Base-by-base conservation (phyloP, 768 basidiomycete species). In the Psilocybe subaeruginosa region DNA sequence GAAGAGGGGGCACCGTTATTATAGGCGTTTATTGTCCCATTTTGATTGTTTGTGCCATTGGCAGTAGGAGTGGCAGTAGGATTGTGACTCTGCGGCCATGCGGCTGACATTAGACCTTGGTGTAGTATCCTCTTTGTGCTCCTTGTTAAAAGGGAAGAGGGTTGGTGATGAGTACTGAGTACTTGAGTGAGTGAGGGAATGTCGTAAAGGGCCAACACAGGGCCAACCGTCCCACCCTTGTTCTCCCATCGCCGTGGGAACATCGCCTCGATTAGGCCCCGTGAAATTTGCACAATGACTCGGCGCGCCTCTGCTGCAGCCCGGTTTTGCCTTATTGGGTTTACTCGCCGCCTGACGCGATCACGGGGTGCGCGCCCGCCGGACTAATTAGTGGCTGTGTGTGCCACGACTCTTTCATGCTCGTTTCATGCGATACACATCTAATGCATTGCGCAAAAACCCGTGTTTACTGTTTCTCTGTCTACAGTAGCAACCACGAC, bases 321-420 rank as follows among this genome's bases (percentile, higher is more conserved):
- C 23, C 23, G 49, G 39, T 14, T 9, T 30, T 29, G 49, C 23
- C 50, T 29, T 31, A 27, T 56, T 35, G 31, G 19, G 47, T 19
- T 27, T 49, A 54, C 17, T 54, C 23, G 33, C 61, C 53, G 58
- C 45, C 49, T 23, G 53, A 64, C 63, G 63, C 63, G 63, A 54
- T 64, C 63, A 64, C 63, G 59, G 45, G 63, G 51, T 48, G 19
- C 37, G 29, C 16, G 39, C 14, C 4, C 48, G 16, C 17, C n/a
- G 11, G 54, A 19, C 45, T 56, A 56, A 56, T 56, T 43, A 56
- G 55, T 56, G 60, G 53, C 59, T 58, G 46, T 59, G 52, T 48
- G 48, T 19, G 9, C 23, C 55, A 56, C 60, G 8, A 31, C 41
- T 43, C 41, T n/a, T 12, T n/a, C 41, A 14, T 16, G 41, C 7